Percentiles rank a stretch among this genome's conserved stretches.
phyloP scores from a whole-genome alignment of 305 asterid species.

The Nicotiana rustica region DNA sequence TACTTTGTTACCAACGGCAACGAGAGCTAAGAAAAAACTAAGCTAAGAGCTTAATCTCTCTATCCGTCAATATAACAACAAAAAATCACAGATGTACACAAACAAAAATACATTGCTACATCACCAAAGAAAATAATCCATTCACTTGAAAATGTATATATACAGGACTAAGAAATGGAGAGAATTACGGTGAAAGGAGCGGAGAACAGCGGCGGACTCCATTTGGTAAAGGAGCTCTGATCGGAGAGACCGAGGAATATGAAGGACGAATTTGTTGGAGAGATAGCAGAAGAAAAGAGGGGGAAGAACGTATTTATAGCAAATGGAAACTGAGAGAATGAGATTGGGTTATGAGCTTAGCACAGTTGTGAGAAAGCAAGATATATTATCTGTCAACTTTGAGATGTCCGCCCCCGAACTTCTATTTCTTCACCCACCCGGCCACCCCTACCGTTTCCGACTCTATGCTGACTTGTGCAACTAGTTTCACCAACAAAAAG shows the following conservation, averaged over 20 bases:
- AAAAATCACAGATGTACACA: background rate
- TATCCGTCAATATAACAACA: background rate
- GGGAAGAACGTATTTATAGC: constrained; percentile 20
- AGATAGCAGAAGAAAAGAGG: background rate
- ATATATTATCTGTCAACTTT: constrained; percentile 44
- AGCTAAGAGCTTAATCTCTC: constrained; percentile 1
- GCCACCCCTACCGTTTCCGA: constrained; percentile 41
- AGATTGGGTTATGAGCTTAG: constrained; percentile 30
- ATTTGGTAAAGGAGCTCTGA: constrained; percentile 45
- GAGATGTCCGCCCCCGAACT: constrained; percentile 69
- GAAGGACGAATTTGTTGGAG: constrained; percentile 33
- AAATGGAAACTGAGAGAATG: constrained; percentile 13
- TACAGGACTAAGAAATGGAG: constrained; percentile 33
- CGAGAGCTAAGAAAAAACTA: background rate
- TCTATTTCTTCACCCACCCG: constrained; percentile 69
- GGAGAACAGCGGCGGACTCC: constrained; percentile 82
- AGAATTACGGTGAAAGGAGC: constrained; percentile 63
- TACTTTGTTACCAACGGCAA: background rate
- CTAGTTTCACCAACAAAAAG: background rate
- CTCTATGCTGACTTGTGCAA: constrained; percentile 45
- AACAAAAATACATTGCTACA: too few relatives aligned
- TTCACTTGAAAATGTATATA: background rate
- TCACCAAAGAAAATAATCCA: background rate
- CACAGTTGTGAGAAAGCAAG: constrained; percentile 34
- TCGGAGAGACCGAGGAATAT: constrained; percentile 33